A percentile compares a stretch with the other conserved stretches of the same genome.
These are phyloP conservation scores for Penicillium sumatraense DNA, from an alignment of 2,329 filamentous ascomycete genomes.

Conservation along the genomic window DNA sequence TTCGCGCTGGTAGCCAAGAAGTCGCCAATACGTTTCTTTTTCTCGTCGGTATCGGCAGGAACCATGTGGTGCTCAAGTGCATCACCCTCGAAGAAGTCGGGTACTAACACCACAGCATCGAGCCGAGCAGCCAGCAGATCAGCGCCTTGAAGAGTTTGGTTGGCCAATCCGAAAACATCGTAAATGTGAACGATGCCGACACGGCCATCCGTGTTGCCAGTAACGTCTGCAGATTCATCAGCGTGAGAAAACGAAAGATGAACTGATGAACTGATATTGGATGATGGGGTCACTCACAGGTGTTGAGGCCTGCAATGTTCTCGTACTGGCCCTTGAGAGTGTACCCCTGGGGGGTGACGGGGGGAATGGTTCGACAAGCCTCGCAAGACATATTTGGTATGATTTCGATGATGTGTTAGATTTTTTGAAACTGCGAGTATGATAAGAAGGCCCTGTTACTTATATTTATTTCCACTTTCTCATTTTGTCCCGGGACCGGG, in stretches of 20 bases:
- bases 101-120: conserved; percentile 48
- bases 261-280: neutral
- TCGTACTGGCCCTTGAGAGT: conserved; percentile 61
- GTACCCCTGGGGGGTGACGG: conserved; percentile 62
- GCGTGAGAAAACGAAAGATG: conserved; percentile 54
- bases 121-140: conserved; percentile 54
- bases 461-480: neutral
- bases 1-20: conserved; percentile 59
- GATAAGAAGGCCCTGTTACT: neutral
- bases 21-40: conserved; percentile 60
- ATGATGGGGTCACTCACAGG: conserved; percentile 44
- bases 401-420: conserved; percentile 7
- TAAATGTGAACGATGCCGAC: conserved; percentile 65
- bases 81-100: conserved; percentile 52
- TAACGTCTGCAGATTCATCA: conserved; percentile 20
- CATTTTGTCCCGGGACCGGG: neutral
- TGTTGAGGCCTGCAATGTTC: conserved; percentile 60
- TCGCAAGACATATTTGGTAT: conserved; percentile 37
- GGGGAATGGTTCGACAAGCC: conserved; percentile 47
- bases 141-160: conserved; percentile 71
- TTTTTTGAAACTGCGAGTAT: neutral
- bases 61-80: conserved; percentile 51
- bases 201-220: conserved; percentile 57
- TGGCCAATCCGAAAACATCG: conserved; percentile 69
- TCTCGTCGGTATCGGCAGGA: conserved; percentile 68